Base-by-base conservation (phyloP, 2,329 filamentous ascomycete species). In the Aspergillus tubingensis region DNA sequence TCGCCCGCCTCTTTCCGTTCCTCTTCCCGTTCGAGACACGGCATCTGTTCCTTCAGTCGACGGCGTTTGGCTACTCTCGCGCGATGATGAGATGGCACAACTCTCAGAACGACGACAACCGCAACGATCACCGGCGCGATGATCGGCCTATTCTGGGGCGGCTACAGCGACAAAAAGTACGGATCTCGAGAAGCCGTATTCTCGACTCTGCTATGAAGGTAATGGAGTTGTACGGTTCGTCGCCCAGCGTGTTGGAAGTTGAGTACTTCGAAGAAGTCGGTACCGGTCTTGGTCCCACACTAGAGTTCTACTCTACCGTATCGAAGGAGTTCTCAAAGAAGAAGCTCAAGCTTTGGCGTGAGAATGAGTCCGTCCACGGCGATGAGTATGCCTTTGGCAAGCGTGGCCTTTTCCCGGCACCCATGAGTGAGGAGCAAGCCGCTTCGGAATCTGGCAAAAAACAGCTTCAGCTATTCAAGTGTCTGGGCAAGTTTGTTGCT, bases 231-330 rank as follows among this genome's bases (percentile, higher is more conserved):
- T 99, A 99, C 70, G 95, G 95, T 0, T 91, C 91, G n/a, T 96
- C 94, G 1, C 91, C 96, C 61, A 98, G 94, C 74, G 91, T 98
- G 27, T 80, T 99, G 0, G 95, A 99, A 72, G 94, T 99, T 2
- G 96, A 99, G 72, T 99, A 99, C 72, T 99, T 99, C 68, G 95
- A 98, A 70, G 95, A 99, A 78, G 95, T 99, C 21, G 95, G 95
- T 59, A 99, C 96, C 23, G 95, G 95, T 50, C 83, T 99, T 49
- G 95, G 95, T 0, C 95, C 95, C 3, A 99, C 95, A 0, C 84
- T 99, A 13, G 95, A 99, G 74, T 99, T 99, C 75, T 99, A 99
- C 77, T 96, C 95, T 0, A 96, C 91, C 0, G 94, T 98, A 1
- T 99, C 95, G 0, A 95, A 91, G 69, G 95, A 99, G 74, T 98